Evolutionary conservation across 2,329 filamentous ascomycete species (phyloP), one percentile per base, ranked within the genome.

Genomic region (Cladosporium colombiae): DNA sequence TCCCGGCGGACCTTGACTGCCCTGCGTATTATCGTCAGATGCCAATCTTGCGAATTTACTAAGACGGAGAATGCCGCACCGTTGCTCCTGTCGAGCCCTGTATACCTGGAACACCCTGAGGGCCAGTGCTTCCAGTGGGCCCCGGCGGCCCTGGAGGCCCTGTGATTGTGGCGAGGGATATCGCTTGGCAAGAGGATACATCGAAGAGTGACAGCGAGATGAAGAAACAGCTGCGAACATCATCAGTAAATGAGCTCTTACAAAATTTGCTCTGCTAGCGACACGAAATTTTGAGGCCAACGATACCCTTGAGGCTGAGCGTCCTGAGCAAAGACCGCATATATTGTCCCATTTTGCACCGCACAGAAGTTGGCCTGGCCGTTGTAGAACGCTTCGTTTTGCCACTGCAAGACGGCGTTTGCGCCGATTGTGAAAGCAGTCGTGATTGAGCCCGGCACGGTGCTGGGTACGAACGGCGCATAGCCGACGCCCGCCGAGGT

Each of bases 361-460:
- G 72, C 65, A 61, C 74, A 75, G 66, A 75, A 75, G 5, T 65
- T 65, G 1, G 74, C 74, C 58, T 74, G 67, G 3, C 73, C 72
- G 23, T 73, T 73, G 37, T 65, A 71, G 64, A 75, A 75, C 2
- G 55, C 67, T 8, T 60, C 37, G 55, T 75, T 74, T 44, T 66
- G 65, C 73, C 74, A 75, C 1, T 65, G 69, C 7, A 75, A 64
- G 27, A 65, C 46, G n/a, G 71, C 69, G 18, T 66, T 65, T 11
- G 58, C 52, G 14, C 66, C 67, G 11, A 73, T 68, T 10, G 68
- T 65, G 65, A 75, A 75, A 2, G 68, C 62, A 16, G 72, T 73
- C 8, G 64, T 70, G 49, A 75, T 73, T 2, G 66, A 52, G 18
- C 72, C 73, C 14, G 72, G 70, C 11, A 70, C 68, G 7, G 68